A percentile compares a stretch with the other conserved stretches of the same genome.
Conservation (phyloP, 768 basidiomycete genomes). For the Termitomyces sp. region DNA sequence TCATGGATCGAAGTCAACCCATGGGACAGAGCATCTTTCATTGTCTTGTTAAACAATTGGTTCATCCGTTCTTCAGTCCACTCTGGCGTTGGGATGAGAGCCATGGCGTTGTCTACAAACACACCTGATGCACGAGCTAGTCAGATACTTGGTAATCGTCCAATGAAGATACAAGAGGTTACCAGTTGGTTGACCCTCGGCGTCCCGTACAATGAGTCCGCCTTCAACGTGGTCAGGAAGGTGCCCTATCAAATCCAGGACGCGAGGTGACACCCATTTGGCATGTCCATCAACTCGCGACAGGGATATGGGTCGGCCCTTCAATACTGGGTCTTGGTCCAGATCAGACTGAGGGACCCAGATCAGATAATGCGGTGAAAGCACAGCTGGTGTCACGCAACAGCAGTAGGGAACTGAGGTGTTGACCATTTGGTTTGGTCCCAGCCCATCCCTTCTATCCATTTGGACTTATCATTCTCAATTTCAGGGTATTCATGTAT, state of each 20-base stretch:
- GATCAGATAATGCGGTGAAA: background rate
- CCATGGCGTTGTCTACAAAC: slow-evolving; percentile 87
- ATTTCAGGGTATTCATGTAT: slow-evolving; percentile 55
- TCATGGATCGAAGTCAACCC: slow-evolving; percentile 90
- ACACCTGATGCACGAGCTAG: slow-evolving; percentile 38
- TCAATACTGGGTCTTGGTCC: slow-evolving; percentile 61
- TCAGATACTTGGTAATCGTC: background rate
- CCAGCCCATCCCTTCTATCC: slow-evolving; percentile 91
- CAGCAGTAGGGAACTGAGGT: slow-evolving; percentile 66
- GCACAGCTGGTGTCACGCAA: slow-evolving; percentile 30
- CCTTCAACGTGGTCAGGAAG: slow-evolving; percentile 66
- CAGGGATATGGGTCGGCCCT: slow-evolving; percentile 67
- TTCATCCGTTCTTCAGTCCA: slow-evolving; percentile 56
- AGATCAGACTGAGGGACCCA: slow-evolving; percentile 55
- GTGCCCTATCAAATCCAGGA: slow-evolving; percentile 57
- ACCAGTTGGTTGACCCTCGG: slow-evolving; percentile 66
- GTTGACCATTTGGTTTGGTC: slow-evolving; percentile 81
- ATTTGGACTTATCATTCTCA: slow-evolving; percentile 44
- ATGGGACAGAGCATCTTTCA: slow-evolving; percentile 64
- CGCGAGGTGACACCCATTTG: slow-evolving; percentile 75
- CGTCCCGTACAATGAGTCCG: slow-evolving; percentile 67
- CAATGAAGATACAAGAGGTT: background rate
- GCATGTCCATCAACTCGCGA: slow-evolving; percentile 81
- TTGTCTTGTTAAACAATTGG: slow-evolving; percentile 57
- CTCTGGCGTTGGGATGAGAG: slow-evolving; percentile 60